Evolutionary conservation across 371 early-diverging fungal genomes (phyloP).

Genomic region (Mortierella sp.): DNA sequence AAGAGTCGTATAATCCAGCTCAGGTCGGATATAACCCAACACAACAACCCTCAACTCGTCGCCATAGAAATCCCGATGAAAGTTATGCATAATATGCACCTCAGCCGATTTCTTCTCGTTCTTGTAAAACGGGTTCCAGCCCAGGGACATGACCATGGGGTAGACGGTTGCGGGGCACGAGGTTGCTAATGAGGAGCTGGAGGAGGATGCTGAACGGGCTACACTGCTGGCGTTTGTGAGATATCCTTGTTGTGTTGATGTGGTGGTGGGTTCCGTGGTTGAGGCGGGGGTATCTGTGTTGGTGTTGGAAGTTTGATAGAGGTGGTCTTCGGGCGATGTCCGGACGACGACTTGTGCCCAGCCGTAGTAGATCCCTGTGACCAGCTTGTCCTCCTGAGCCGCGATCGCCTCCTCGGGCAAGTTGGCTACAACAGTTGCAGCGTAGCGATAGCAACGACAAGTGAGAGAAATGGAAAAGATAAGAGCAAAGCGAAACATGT

Average conservation of each 20-base stretch:
- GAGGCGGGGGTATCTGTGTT: slow-evolving; percentile 2
- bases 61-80: slow-evolving; percentile 92
- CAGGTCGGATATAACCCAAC: slow-evolving; percentile 91
- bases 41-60: slow-evolving; percentile 85
- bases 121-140: slow-evolving; percentile 99
- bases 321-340: slow-evolving; percentile 5
- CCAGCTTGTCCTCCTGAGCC: slow-evolving; percentile 70
- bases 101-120: slow-evolving; percentile 97
- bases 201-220: slow-evolving; percentile 20
- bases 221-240: not conserved
- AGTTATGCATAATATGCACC: slow-evolving; percentile 94
- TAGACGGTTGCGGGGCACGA: slow-evolving; percentile 65
- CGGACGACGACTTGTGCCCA: slow-evolving; percentile 84
- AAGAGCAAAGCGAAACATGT: not conserved
- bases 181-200: slow-evolving; percentile 40
- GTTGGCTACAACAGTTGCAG: slow-evolving; percentile 76
- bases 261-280: not conserved
- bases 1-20: slow-evolving; percentile 88
- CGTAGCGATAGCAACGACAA: not conserved
- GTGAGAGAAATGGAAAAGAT: not conserved
- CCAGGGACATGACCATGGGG: slow-evolving; percentile 98
- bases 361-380: slow-evolving; percentile 95
- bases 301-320: not conserved
- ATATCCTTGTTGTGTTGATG: not conserved
- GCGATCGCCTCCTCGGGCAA: slow-evolving; percentile 86